Percentiles rank a stretch among this genome's conserved stretches.
Conservation (phyloP, 2,329 filamentous ascomycete genomes). For the Epichloe amarillans region DNA sequence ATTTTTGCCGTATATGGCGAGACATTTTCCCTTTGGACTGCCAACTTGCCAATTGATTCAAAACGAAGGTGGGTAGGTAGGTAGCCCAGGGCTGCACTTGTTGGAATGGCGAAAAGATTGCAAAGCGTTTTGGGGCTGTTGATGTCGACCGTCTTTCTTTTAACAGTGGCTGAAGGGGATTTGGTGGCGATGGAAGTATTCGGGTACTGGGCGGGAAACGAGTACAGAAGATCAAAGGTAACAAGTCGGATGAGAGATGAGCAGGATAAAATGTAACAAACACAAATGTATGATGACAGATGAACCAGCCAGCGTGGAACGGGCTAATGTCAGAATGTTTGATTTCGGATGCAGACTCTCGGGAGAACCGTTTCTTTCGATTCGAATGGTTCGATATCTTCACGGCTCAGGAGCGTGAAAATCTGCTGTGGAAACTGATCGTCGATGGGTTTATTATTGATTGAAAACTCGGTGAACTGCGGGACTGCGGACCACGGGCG, state of each 20-base stretch:
- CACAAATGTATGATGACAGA: background rate
- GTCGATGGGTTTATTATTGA: conserved; percentile 35
- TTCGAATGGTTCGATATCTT: background rate
- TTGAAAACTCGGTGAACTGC: conserved; percentile 66
- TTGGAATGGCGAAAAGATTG: background rate
- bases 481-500: conserved; percentile 58
- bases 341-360: conserved; percentile 27
- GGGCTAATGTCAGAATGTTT: conserved; percentile 18
- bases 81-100: background rate
- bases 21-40: conserved; percentile 25
- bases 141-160: background rate
- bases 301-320: conserved; percentile 15
- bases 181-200: background rate
- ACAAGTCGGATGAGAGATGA: background rate
- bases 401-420: conserved; percentile 30
- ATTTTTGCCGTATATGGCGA: conserved; percentile 39
- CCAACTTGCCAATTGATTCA: background rate
- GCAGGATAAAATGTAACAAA: background rate
- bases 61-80: background rate
- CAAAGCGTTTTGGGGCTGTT: background rate
- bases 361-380: conserved; percentile 14
- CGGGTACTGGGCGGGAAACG: too few species aligned
- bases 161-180: too few species aligned
- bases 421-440: conserved; percentile 47
- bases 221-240: background rate